Evolutionary conservation across 768 basidiomycete genomes (phyloP).

Genomic region (Neoboletus magnificus): DNA sequence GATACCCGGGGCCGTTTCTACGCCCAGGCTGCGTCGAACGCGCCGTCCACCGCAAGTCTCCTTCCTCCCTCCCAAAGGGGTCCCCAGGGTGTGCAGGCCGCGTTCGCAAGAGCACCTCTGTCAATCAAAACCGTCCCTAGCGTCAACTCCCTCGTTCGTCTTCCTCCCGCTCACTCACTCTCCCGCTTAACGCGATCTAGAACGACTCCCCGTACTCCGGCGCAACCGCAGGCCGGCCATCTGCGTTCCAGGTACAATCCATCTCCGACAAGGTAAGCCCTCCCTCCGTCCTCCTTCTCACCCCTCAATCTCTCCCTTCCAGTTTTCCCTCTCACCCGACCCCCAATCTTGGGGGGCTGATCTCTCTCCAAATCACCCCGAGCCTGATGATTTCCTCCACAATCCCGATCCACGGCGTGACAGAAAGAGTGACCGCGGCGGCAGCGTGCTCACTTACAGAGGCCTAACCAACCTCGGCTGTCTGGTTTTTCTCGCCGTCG

Average conservation of each 20-base stretch:
- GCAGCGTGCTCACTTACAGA: conserved; percentile 62
- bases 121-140: conserved; percentile 40
- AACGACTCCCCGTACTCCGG: conserved; percentile 41
- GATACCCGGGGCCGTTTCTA: conserved; percentile 43
- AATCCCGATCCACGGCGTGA: conserved; percentile 68
- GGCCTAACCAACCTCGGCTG: conserved; percentile 74
- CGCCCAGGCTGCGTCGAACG: conserved; percentile 37
- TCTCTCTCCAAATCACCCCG: conserved; percentile 51
- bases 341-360: conserved; percentile 71
- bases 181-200: conserved; percentile 17
- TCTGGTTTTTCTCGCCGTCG: conserved; percentile 51
- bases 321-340: conserved; percentile 76
- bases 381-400: conserved; percentile 71
- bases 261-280: conserved; percentile 56
- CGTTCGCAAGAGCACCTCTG: conserved; percentile 39
- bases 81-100: conserved; percentile 38
- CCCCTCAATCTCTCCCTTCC: neutral
- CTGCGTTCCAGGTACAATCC: conserved; percentile 35
- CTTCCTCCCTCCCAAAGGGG: conserved; percentile 37
- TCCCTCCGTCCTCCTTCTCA: neutral
- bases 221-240: conserved; percentile 31
- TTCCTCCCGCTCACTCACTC: neutral
- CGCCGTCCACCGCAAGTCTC: conserved; percentile 53
- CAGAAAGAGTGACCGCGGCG: conserved; percentile 49
- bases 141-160: conserved; percentile 40